A percentile compares a stretch with the other conserved stretches of the same genome.
Evolutionary conservation across 2,329 filamentous ascomycete genomes (phyloP).

Genomic region (Fusarium kyushuense): DNA sequence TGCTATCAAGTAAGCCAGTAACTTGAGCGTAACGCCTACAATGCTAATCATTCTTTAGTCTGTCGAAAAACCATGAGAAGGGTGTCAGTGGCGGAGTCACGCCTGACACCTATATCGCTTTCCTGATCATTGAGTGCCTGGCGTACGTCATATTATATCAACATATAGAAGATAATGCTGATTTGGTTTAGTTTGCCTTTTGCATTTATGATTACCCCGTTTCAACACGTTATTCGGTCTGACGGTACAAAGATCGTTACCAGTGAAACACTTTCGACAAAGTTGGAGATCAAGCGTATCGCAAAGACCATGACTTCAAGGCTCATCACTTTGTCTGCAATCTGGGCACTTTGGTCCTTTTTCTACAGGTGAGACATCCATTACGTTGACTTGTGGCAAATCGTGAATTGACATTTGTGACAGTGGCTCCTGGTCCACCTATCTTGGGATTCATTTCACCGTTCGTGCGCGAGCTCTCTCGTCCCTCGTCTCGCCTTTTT

Average conservation of each 20-base stretch:
- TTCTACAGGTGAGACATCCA: background rate
- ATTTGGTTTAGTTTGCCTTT: background rate
- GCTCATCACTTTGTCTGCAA: background rate
- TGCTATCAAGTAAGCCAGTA: constrained; percentile 8
- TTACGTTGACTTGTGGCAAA: accelerated
- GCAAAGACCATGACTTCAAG: constrained; percentile 24
- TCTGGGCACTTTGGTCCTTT: constrained; percentile 20
- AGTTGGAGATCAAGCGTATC: constrained; percentile 12
- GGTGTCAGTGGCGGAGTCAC: constrained; percentile 15
- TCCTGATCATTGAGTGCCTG: constrained; percentile 15
- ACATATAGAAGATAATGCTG: accelerated
- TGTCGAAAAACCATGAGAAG: constrained; percentile 18
- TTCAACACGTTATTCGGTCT: constrained; percentile 19
- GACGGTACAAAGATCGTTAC: constrained; percentile 20
- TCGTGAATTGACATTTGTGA: accelerated
- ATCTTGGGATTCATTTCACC: constrained; percentile 22
- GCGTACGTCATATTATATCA: background rate
- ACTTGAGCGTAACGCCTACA: accelerated
- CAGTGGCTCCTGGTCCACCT: constrained; percentile 21
- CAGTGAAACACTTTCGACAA: constrained; percentile 9
- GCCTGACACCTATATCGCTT: constrained; percentile 15
- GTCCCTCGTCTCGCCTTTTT: constrained; percentile 17
- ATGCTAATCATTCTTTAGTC: background rate
- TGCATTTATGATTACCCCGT: constrained; percentile 14
- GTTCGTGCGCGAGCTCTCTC: constrained; percentile 13